Base-by-base conservation (phyloP, 192 early-diverging fungal genomes). In the Umbelopsis isabellina region DNA sequence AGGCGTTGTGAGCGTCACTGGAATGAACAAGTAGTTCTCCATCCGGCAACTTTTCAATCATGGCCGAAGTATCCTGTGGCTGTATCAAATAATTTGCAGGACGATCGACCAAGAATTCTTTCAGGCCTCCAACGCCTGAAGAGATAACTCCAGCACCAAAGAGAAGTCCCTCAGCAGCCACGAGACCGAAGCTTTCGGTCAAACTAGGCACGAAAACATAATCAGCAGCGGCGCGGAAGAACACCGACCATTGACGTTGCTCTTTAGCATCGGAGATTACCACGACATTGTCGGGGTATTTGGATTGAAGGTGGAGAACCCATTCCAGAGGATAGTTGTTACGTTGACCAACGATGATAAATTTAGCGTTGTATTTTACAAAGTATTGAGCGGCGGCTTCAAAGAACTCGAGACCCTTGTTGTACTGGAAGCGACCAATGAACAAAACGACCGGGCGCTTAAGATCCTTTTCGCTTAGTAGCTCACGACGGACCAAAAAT, bases 341-440 rank as follows among this genome's bases (percentile, higher is more conserved):
- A 10, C 73, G 79, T 41, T 87, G 83, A 3, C 86, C 84, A 68
- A 87, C 81, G 22, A 85, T 82, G n/a, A 84, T 75, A 72, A 87
- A 79, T 33, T 75, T 80, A 12, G 80, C 81, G 35, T 81, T 77
- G 21, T 74, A 58, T 18, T 80, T 35, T 35, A 71, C 73, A 50
- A 87, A 75, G 1, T 70, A 58, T 22, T 69, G 15, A 21, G 69
- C 52, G 7, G 83, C 83, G 1, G 65, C 67, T 9, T 64, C 47
- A 50, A 87, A 87, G 52, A 75, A 81, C 22, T 80, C 83, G 11
- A 84, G 72, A 0, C 86, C 86, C 69, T 87, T 85, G 73, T 84
- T 87, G 68, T 84, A 85, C 68, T 87, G 83, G 70, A 87, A 86
- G 12, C 83, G 77, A 21, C 86, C 86, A 33, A 87, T 75, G 67